phyloP scores from a whole-genome alignment of 257 asterid species.

The Pogostemon cablin region DNA sequence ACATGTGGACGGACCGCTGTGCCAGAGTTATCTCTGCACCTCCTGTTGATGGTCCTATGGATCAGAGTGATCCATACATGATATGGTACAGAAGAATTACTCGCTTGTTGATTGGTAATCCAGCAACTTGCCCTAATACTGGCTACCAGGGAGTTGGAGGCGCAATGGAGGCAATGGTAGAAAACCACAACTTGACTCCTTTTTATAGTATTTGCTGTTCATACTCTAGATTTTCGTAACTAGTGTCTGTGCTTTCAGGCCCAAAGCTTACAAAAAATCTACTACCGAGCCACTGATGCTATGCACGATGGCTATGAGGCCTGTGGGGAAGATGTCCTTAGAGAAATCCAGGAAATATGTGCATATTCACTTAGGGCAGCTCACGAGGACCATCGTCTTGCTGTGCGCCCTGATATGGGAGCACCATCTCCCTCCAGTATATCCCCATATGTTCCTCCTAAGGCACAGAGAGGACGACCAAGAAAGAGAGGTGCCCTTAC shows the following conservation, averaged over 20 bases:
- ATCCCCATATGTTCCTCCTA: slow-evolving; percentile 46
- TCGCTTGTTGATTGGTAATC: slow-evolving; percentile 74
- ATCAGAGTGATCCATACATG: slow-evolving; percentile 69
- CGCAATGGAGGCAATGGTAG: slow-evolving; percentile 65
- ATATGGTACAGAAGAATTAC: slow-evolving; percentile 69
- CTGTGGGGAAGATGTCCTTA: slow-evolving; percentile 52
- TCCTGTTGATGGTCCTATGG: slow-evolving; percentile 52
- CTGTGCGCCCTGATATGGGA: slow-evolving; percentile 44
- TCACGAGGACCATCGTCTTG: slow-evolving; percentile 65
- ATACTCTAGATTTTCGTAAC: slow-evolving; percentile 8
- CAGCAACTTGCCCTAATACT: slow-evolving; percentile 57
- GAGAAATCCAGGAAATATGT: slow-evolving; percentile 77
- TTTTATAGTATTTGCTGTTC: slow-evolving; percentile 5
- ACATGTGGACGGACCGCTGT: slow-evolving; percentile 66
- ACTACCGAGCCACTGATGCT: slow-evolving; percentile 64
- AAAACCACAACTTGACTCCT: slow-evolving; percentile 8
- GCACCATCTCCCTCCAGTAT: slow-evolving; percentile 41
- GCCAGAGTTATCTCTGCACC: slow-evolving; percentile 49
- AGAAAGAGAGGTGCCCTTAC: slow-evolving; percentile 62
- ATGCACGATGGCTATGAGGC: slow-evolving; percentile 57
- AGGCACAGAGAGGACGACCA: slow-evolving; percentile 67
- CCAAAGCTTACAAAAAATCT: slow-evolving; percentile 74
- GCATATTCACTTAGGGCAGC: slow-evolving; percentile 60
- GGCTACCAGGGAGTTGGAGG: slow-evolving; percentile 71
- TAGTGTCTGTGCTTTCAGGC: slow-evolving; percentile 46